phyloP scores from a whole-genome alignment of 305 asterid species.

The Plantago rigida region DNA sequence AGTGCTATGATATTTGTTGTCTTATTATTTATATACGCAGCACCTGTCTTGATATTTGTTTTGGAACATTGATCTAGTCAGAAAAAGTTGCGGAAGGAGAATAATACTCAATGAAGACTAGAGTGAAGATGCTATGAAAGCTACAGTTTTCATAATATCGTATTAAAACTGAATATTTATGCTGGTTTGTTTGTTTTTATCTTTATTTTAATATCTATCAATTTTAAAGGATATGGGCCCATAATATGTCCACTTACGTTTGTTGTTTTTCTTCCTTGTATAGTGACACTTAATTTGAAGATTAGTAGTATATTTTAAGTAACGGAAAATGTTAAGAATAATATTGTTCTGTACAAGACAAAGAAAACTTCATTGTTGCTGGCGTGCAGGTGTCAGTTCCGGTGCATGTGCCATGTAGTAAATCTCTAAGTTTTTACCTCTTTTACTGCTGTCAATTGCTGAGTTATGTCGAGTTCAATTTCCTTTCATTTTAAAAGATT shows the following conservation, averaged over 20 bases:
- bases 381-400: neutral
- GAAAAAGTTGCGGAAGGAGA: too few species aligned
- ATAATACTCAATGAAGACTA: neutral
- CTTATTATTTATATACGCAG: too few species aligned
- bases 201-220: neutral
- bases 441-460: neutral
- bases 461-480: too few species aligned
- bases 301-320: neutral
- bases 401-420: too few species aligned
- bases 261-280: slow-evolving; percentile 2
- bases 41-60: too few species aligned
- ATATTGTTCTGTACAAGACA: neutral
- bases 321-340: neutral
- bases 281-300: neutral
- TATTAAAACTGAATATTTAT: neutral
- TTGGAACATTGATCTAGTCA: too few species aligned
- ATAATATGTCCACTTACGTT: neutral
- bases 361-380: neutral
- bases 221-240: neutral
- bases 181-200: neutral
- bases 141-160: neutral
- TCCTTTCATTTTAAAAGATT: too few species aligned
- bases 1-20: too few species aligned
- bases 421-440: neutral
- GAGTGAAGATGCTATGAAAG: neutral